Evolutionary conservation across 2,329 filamentous ascomycete genomes (phyloP).

Genomic region (Fusarium nygamai): DNA sequence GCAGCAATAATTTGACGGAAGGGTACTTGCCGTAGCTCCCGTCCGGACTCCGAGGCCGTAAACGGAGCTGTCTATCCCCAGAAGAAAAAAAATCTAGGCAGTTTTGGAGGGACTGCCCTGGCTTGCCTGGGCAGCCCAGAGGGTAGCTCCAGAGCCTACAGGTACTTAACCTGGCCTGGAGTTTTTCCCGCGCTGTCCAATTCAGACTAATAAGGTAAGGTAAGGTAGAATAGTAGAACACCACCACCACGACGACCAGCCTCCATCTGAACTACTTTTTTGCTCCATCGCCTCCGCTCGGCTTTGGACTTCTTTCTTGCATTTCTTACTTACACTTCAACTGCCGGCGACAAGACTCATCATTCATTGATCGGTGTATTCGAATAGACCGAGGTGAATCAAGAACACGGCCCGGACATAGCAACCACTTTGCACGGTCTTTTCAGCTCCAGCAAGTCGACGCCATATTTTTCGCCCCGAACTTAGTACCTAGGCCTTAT

Average conservation of each 20-base stretch:
- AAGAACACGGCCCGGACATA: neutral
- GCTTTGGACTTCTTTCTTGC: conserved; percentile 20
- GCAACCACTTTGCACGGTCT: conserved; percentile 14
- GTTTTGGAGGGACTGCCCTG: neutral
- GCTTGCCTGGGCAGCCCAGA: neutral
- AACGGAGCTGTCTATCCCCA: conserved; percentile 48
- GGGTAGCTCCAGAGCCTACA: conserved; percentile 14
- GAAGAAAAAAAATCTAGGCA: conserved; percentile 44
- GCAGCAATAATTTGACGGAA: neutral
- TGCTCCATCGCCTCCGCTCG: conserved; percentile 34
- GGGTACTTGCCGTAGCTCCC: conserved; percentile 18
- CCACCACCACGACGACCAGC: neutral
- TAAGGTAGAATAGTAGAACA: conserved; percentile 16
- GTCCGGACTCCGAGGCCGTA: conserved; percentile 51
- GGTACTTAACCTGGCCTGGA: conserved; percentile 18
- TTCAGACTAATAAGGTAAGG: neutral
- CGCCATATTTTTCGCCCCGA: conserved; percentile 29
- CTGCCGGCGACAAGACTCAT: neutral
- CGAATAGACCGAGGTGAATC: conserved; percentile 6
- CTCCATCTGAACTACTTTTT: conserved; percentile 22
- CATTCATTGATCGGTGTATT: conserved; percentile 12
- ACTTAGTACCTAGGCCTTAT: conserved; percentile 15
- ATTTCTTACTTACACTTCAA: neutral
- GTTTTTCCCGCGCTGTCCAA: conserved; percentile 30
- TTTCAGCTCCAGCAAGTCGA: conserved; percentile 28